Percentiles rank a stretch among this genome's conserved stretches.
These are phyloP conservation scores for Scenedesmus sp. DNA, from an alignment of 163 green algal genomes.

Conservation along the genomic window DNA sequence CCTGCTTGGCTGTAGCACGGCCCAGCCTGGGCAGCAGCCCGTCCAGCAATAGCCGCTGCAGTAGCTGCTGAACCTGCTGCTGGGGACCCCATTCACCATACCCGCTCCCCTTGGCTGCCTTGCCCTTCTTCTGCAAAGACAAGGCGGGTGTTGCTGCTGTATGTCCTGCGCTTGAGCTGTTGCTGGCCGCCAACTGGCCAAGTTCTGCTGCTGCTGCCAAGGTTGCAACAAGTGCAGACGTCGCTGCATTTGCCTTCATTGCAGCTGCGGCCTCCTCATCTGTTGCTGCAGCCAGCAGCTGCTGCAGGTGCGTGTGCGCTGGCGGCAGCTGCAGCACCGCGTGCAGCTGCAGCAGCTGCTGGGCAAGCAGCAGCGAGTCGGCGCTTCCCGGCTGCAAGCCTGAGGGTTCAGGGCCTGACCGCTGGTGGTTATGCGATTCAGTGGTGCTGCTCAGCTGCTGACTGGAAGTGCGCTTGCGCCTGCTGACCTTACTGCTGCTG, in stretches of 20 bases:
- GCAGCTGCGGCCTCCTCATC: not conserved
- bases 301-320: not conserved
- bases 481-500: not conserved
- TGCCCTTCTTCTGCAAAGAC: not conserved
- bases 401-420: not conserved
- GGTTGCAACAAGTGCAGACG: slow-evolving; percentile 5
- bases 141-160: not conserved
- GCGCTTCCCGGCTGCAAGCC: not conserved
- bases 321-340: slow-evolving; percentile 10
- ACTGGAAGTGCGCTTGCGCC: not conserved
- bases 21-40: slow-evolving; percentile 18
- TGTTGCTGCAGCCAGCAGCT: slow-evolving; percentile 14
- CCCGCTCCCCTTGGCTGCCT: not conserved
- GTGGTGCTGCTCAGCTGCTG: not conserved
- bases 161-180: not conserved
- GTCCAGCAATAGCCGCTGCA: slow-evolving; percentile 34
- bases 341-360: slow-evolving; percentile 41
- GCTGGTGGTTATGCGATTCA: not conserved
- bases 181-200: not conserved
- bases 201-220: slow-evolving; percentile 26
- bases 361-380: not conserved
- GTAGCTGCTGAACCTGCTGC: slow-evolving; percentile 29
- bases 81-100: not conserved
- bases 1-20: slow-evolving; percentile 7
- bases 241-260: slow-evolving; percentile 21